Conservation (phyloP, 179 eudicot genomes). For the Drosera spatulata region DNA sequence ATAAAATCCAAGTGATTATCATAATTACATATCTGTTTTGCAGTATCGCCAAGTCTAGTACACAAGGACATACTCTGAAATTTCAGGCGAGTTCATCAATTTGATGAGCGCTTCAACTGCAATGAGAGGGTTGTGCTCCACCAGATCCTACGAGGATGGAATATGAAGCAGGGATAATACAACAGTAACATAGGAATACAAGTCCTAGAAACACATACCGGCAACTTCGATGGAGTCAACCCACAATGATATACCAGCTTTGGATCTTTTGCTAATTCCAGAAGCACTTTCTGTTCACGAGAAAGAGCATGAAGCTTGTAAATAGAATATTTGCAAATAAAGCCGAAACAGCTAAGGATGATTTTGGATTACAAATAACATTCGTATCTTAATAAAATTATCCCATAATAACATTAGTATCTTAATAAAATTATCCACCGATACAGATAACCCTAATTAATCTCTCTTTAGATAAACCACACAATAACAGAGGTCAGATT, state of each 20-base stretch:
- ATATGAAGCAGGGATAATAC: background rate
- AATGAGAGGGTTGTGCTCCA: slow-evolving; percentile 92
- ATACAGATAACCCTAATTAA: no score
- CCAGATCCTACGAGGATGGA: slow-evolving; percentile 46
- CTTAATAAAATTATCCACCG: no score
- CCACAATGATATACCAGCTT: slow-evolving; percentile 98
- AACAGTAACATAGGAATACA: slow-evolving; percentile 4
- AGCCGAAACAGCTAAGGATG: no score
- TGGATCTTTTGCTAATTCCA: slow-evolving; percentile 77
- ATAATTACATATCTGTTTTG: background rate
- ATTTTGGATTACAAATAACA: no score
- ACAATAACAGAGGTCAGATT: no score
- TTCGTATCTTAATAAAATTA: no score
- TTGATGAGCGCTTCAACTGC: slow-evolving; percentile 86
- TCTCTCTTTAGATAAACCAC: no score
- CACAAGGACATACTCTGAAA: slow-evolving; percentile 47
- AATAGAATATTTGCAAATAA: background rate
- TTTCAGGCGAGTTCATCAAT: slow-evolving; percentile 68
- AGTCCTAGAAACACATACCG: slow-evolving; percentile 30
- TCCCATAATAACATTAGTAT: no score
- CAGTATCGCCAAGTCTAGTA: no score
- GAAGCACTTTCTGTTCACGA: slow-evolving; percentile 54
- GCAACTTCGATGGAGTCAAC: slow-evolving; percentile 86
- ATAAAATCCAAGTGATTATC: background rate
- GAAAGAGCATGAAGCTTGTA: slow-evolving; percentile 3